Evolutionary conservation across 805 yeast genomes (phyloP).

Genomic region (Peterozyma toletana): DNA sequence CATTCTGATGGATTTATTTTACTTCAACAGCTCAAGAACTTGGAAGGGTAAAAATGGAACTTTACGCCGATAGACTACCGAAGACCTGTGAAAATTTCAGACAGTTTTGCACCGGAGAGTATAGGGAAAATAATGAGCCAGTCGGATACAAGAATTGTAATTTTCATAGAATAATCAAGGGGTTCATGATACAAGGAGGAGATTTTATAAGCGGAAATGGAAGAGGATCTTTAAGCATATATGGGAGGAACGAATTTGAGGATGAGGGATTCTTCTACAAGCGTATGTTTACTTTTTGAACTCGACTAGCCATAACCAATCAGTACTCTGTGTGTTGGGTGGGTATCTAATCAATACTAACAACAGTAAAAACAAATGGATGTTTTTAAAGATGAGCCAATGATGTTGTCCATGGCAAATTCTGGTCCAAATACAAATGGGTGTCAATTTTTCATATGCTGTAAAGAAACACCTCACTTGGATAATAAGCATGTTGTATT

Average conservation of each 20-base stretch:
- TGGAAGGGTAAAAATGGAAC: constrained; percentile 38
- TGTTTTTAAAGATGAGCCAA: constrained; percentile 19
- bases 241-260: constrained; percentile 29
- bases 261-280: constrained; percentile 34
- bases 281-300: constrained; percentile 15
- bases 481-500: constrained; percentile 44
- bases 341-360: constrained; percentile 1
- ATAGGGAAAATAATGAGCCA: constrained; percentile 27
- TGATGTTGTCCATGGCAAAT: constrained; percentile 30
- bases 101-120: constrained; percentile 46
- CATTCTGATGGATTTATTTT: no score
- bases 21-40: constrained; percentile 15
- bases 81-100: constrained; percentile 43
- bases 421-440: constrained; percentile 40
- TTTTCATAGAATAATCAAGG: constrained; percentile 35
- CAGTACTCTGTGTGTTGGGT: no score
- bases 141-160: constrained; percentile 32
- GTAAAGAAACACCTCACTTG: constrained; percentile 25
- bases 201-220: constrained; percentile 39
- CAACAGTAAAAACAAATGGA: background rate
- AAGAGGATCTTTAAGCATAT: constrained; percentile 33
- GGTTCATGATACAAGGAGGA: constrained; percentile 40
- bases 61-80: constrained; percentile 33
- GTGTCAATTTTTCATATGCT: constrained; percentile 36
- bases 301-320: no score